Evolutionary conservation across 1,139 yeast genomes (phyloP).

Genomic region (Debaryomycetaceae sp.): DNA sequence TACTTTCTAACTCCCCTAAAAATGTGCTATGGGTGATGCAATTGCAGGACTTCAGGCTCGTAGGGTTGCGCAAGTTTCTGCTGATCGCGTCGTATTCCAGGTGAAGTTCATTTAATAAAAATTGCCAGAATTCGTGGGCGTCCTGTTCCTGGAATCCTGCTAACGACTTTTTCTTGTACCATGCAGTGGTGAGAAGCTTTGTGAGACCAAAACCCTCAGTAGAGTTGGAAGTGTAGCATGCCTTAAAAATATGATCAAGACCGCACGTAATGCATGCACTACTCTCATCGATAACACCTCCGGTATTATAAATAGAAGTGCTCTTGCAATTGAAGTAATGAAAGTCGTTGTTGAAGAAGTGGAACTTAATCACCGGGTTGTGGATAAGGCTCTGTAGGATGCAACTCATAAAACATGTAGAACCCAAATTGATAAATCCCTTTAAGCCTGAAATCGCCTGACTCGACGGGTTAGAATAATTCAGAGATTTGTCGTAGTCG

Average conservation of each 20-base stretch:
- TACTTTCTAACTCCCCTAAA: constrained; percentile 97
- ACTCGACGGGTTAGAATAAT: constrained; percentile 47
- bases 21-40: constrained; percentile 95
- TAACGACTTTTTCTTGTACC: constrained; percentile 77
- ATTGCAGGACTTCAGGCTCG: constrained; percentile 40
- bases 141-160: constrained; percentile 98
- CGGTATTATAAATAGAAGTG: constrained; percentile 15
- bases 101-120: constrained; percentile 80
- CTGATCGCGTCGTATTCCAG: constrained; percentile 38
- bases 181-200: constrained; percentile 69
- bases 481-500: constrained; percentile 5
- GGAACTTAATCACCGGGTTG: constrained; percentile 78
- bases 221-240: constrained; percentile 52
- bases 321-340: constrained; percentile 42
- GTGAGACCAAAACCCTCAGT: constrained; percentile 74
- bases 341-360: constrained; percentile 66
- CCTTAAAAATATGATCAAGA: constrained; percentile 69
- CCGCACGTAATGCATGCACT: constrained; percentile 79
- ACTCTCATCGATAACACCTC: constrained; percentile 29
- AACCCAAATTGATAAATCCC: constrained; percentile 91
- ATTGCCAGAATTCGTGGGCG: constrained; percentile 97
- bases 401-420: constrained; percentile 95
- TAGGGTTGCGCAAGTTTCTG: constrained; percentile 3
- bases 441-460: constrained; percentile 71
- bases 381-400: constrained; percentile 82